phyloP scores from a whole-genome alignment of 164 flowering plant species.

The Tetrastigma voinierianum region DNA sequence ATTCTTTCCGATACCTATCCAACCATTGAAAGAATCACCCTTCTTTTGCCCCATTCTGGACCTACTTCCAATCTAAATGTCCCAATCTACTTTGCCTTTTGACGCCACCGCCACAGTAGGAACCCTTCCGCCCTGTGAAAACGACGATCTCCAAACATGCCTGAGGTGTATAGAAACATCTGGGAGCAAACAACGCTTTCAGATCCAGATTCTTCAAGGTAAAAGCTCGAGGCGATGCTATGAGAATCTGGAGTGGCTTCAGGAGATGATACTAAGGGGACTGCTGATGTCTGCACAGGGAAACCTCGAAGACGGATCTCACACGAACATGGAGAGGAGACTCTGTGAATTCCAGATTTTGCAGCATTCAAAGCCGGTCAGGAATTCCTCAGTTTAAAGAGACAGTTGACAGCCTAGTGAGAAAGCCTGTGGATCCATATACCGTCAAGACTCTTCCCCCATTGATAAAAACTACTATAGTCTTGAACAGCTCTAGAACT shows the following conservation, averaged over 20 bases:
- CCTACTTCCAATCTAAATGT: slow-evolving; percentile 69
- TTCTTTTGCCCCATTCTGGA: slow-evolving; percentile 83
- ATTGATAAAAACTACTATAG: slow-evolving; percentile 22
- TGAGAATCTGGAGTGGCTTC: slow-evolving; percentile 57
- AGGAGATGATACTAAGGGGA: slow-evolving; percentile 66
- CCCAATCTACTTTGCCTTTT: slow-evolving; percentile 79
- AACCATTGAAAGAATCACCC: slow-evolving; percentile 64
- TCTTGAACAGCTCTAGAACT: slow-evolving; percentile 8
- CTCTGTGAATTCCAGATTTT: slow-evolving; percentile 34
- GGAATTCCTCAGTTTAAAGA: slow-evolving; percentile 73
- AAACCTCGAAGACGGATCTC: slow-evolving; percentile 85
- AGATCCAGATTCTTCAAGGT: slow-evolving; percentile 80
- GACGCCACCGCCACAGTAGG: slow-evolving; percentile 66
- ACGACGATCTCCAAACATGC: slow-evolving; percentile 68
- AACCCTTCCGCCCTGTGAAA: slow-evolving; percentile 59
- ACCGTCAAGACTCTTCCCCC: slow-evolving; percentile 40
- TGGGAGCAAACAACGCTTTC: slow-evolving; percentile 56
- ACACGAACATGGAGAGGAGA: slow-evolving; percentile 59
- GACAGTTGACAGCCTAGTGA: slow-evolving; percentile 69
- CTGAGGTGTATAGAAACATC: slow-evolving; percentile 64
- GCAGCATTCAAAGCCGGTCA: slow-evolving; percentile 29
- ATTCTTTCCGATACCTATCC: slow-evolving; percentile 74
- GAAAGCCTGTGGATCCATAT: slow-evolving; percentile 91
- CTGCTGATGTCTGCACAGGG: slow-evolving; percentile 64
- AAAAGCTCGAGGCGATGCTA: slow-evolving; percentile 68